A percentile compares a stretch with the other conserved stretches of the same genome.
These are phyloP conservation scores for Hyphopichia burtonii DNA, from an alignment of 1,139 yeast species.

Conservation along the genomic window DNA sequence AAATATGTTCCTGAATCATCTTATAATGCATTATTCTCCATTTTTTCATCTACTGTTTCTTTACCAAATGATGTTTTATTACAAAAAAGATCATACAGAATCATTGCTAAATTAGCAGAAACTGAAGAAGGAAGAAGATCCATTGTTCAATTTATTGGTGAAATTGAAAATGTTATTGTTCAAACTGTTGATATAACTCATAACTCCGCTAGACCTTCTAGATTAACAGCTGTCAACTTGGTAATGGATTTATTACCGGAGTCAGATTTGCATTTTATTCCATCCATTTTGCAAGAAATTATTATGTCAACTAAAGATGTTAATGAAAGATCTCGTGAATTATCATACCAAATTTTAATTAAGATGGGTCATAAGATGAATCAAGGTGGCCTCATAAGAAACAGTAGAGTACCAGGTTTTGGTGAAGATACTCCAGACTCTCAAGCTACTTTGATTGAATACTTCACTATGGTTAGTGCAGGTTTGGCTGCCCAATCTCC, in stretches of 20 bases:
- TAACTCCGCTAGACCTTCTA: conserved; percentile 76
- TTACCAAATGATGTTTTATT: conserved; percentile 58
- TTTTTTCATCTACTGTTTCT: conserved; percentile 69
- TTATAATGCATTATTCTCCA: conserved; percentile 72
- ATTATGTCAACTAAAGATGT: conserved; percentile 91
- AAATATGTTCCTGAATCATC: conserved; percentile 72
- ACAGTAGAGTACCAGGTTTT: conserved; percentile 67
- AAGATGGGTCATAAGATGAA: conserved; percentile 80
- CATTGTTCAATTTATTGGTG: conserved; percentile 47
- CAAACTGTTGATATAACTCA: conserved; percentile 61
- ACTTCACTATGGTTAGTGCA: conserved; percentile 90
- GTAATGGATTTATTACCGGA: conserved; percentile 62
- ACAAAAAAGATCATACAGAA: conserved; percentile 89
- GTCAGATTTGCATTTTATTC: conserved; percentile 70
- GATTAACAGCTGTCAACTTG: conserved; percentile 66
- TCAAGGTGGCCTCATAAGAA: conserved; percentile 67
- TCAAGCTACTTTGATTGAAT: conserved; percentile 73
- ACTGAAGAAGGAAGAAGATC: conserved; percentile 62
- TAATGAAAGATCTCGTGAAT: conserved; percentile 86
- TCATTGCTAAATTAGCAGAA: conserved; percentile 68
- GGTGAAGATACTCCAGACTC: conserved; percentile 60
- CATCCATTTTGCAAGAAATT: conserved; percentile 80
- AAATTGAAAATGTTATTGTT: conserved; percentile 61
- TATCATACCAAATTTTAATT: conserved; percentile 73
- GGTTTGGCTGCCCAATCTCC: conserved; percentile 94